A percentile compares a stretch with the other conserved stretches of the same genome.
Conservation (phyloP, 1,284 basidiomycete species). For the Ceratobasidium sp. region DNA sequence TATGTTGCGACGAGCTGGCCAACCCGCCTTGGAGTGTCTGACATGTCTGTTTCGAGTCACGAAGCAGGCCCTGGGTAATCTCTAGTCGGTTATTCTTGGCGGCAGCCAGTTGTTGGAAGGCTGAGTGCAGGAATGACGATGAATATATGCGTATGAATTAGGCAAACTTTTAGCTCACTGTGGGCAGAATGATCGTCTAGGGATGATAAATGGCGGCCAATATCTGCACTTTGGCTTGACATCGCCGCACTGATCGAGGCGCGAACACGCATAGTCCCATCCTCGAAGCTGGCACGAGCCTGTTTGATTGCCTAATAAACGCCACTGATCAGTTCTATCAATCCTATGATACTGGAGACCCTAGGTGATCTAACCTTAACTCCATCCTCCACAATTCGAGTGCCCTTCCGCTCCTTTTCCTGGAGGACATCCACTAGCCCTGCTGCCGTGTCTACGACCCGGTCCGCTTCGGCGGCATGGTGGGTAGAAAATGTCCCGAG, state of each 20-base stretch:
- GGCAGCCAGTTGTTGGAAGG: conserved; percentile 70
- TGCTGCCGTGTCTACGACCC: conserved; percentile 60
- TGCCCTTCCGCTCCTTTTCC: conserved; percentile 66
- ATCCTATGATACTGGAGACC: background rate
- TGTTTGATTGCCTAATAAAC: conserved; percentile 35
- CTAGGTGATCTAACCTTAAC: conserved; percentile 68
- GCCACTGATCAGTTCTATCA: conserved; percentile 13
- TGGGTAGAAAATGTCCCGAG: conserved; percentile 65
- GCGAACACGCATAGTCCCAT: conserved; percentile 65
- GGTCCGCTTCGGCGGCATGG: conserved; percentile 65
- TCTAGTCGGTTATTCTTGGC: conserved; percentile 75
- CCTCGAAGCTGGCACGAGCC: conserved; percentile 50
- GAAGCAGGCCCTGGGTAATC: conserved; percentile 62
- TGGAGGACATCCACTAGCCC: conserved; percentile 63
- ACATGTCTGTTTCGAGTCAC: conserved; percentile 66
- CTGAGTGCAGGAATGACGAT: conserved; percentile 57
- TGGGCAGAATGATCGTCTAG: conserved; percentile 63
- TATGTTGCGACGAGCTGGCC: conserved; percentile 63
- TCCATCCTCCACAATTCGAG: conserved; percentile 69
- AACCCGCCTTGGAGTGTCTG: conserved; percentile 48
- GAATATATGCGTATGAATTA: background rate
- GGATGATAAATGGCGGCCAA: conserved; percentile 65
- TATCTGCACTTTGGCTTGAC: conserved; percentile 66
- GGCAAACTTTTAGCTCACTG: conserved; percentile 59
- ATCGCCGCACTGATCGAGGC: conserved; percentile 64